Percentiles rank a stretch among this genome's conserved stretches.
Evolutionary conservation across 768 basidiomycete genomes (phyloP).

Genomic region (Mycena rosella): DNA sequence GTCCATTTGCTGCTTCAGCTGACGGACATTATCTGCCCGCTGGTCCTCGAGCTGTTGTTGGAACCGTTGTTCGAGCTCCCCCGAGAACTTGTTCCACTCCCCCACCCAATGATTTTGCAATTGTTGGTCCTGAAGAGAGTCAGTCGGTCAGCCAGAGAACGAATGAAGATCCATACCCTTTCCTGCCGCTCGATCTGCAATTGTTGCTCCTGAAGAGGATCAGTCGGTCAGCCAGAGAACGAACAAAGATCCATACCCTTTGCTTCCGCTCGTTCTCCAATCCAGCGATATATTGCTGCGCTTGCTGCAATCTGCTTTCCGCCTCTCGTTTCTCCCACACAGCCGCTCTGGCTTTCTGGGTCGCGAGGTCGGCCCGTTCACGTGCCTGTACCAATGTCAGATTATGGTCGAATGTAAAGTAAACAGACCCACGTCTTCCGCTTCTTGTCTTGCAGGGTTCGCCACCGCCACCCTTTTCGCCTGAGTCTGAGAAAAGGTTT

Average conservation of each 20-base stretch:
- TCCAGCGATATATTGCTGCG: background rate
- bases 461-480: background rate
- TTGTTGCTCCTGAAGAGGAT: background rate
- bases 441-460: background rate
- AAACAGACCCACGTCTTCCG: background rate
- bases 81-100: too few relatives aligned
- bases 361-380: too few relatives aligned
- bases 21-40: background rate
- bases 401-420: background rate
- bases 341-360: too few relatives aligned
- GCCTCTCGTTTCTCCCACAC: background rate
- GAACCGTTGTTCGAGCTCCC: background rate
- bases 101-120: too few relatives aligned
- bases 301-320: background rate
- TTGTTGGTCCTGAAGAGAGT: too few relatives aligned
- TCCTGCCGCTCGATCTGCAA: background rate
- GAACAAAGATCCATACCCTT: background rate
- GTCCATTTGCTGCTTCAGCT: background rate
- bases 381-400: background rate
- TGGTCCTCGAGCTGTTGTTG: background rate
- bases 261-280: background rate
- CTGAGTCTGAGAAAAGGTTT: background rate
- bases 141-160: too few relatives aligned
- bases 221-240: background rate
- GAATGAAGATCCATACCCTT: too few relatives aligned